Evolutionary conservation across 2,329 filamentous ascomycete genomes (phyloP), one percentile per base, ranked within the genome.

Genomic region (Paraphaeosphaeria minitans): DNA sequence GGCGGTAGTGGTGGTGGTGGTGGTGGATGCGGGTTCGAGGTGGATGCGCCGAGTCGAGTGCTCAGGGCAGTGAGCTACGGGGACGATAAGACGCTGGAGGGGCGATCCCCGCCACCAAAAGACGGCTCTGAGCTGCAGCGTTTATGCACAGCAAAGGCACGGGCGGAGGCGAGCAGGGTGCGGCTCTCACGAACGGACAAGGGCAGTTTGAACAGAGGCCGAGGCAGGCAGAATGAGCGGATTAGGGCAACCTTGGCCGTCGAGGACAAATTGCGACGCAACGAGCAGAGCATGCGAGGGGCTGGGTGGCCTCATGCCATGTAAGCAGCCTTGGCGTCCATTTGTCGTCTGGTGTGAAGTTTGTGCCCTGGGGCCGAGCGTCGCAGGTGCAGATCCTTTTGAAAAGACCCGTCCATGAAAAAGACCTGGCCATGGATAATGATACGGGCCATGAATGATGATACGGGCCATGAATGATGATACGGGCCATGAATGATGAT

Each of bases 211-310:
- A 62, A 60, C 53, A 58, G 46, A 60, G 41, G 64, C 57, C 43
- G 57, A 53, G 56, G 68, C 58, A 65, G 55, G 55, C 60, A 58
- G 62, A 61, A 64, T 12, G 61, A 55, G 35, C 33, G 69, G 64
- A 66, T 61, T 63, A 56, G 60, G 62, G 64, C 52, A 59, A 58
- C 35, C n/a, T 27, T 21, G 16, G 27, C 27, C 37, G 62, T 65
- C 62, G 66, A 65, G 61, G 62, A 59, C 64, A 64, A 65, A 65
- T 66, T 70, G 65, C 64, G 66, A 65, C 63, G 68, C 66, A 66
- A 66, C 59, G 61, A 22, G 67, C 65, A 71, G 61, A 22, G 67
- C 65, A 71, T 68, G 70, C 70, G 66, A 70, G 64, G 64, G 64
- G 62, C 54, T 62, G 60, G 59, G n/a, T n/a, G n/a, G n/a, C n/a